Percentiles rank a stretch among this genome's conserved stretches.
These are phyloP conservation scores for Lyophyllum atratum DNA, from an alignment of 768 basidiomycete species.

Conservation along the genomic window DNA sequence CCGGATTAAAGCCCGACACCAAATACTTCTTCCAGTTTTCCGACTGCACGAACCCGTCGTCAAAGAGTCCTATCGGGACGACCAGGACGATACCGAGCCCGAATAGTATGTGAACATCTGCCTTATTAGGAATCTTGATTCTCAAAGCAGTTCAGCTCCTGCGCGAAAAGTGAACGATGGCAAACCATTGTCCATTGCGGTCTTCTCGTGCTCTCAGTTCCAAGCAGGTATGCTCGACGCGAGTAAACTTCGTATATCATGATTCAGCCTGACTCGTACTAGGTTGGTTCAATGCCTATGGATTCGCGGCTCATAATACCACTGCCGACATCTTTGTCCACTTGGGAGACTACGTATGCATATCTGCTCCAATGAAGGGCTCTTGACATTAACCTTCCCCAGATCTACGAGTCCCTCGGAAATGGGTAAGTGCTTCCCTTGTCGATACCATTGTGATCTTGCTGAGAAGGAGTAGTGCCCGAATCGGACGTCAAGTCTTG, in stretches of 20 bases:
- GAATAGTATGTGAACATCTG: slow-evolving; percentile 35
- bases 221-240: slow-evolving; percentile 39
- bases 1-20: slow-evolving; percentile 48
- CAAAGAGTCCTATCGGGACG: slow-evolving; percentile 46
- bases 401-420: slow-evolving; percentile 55
- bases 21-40: slow-evolving; percentile 57
- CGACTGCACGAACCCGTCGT: slow-evolving; percentile 49
- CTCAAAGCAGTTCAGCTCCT: slow-evolving; percentile 34
- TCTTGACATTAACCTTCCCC: neutral
- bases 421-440: slow-evolving; percentile 24
- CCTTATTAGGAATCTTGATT: neutral
- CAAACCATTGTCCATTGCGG: slow-evolving; percentile 52
- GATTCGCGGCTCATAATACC: slow-evolving; percentile 53
- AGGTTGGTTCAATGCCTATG: slow-evolving; percentile 67
- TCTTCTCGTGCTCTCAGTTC: slow-evolving; percentile 60
- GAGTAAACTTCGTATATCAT: neutral
- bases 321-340: slow-evolving; percentile 56
- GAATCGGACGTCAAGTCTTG: slow-evolving; percentile 49
- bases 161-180: slow-evolving; percentile 52
- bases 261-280: neutral
- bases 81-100: slow-evolving; percentile 53
- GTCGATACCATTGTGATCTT: neutral
- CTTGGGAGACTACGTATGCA: slow-evolving; percentile 59
- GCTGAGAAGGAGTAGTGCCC: slow-evolving; percentile 29
- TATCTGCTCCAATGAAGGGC: neutral